Base-by-base conservation (phyloP, 139 green algal genomes). In the Coccomyxa sp. region DNA sequence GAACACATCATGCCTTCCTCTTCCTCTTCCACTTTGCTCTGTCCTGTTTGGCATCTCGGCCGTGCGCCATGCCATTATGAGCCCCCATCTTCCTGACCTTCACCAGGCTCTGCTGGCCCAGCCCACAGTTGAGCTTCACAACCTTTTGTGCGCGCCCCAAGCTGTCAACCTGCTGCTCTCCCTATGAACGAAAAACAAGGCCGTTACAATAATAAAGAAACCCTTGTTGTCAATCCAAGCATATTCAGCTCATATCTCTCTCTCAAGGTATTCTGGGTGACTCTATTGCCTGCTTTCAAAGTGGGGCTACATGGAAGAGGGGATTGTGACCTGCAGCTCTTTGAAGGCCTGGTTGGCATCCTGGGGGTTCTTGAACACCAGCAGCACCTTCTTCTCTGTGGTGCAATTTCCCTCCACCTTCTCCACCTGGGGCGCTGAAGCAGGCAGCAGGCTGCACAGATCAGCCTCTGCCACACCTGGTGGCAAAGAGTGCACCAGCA, bases 401-500 rank as follows among this genome's bases (percentile, higher is more conserved):
- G 23, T 12, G 13, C 38, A 51, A 7, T 51, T 51, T 51, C 38
- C 38, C 38, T 51, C 38, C 79, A 82, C 18, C 28, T 32, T 27
- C 60, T 59, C 31, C 18, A 77, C 51, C 16, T 63, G 76, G 17
- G 79, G 67, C 1, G 66, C 68, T 1, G 15, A 63, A 59, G 30
- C 78, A 30, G 68, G 76, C 76, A 17, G 58, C 27, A 83, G 78
- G 25, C 23, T 58, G 58, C 21, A 57, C n/a, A 67, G n/a, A 85
- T 86, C 77, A 87, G 68, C 59, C 60, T 82, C 84, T 13, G 81
- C 80, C 28, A 66, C 75, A 21, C 66, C 78, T 30, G 51, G 60
- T 4, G 82, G 77, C 27, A 88, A 80, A 28, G 51, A 75, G 81
- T 92, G 88, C 38, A 91, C 86, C 16, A 86, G 76, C 76, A 92